Evolutionary conservation across 352 stramenopile species (phyloP).

Genomic region (Phytophthora fragariaefolia): DNA sequence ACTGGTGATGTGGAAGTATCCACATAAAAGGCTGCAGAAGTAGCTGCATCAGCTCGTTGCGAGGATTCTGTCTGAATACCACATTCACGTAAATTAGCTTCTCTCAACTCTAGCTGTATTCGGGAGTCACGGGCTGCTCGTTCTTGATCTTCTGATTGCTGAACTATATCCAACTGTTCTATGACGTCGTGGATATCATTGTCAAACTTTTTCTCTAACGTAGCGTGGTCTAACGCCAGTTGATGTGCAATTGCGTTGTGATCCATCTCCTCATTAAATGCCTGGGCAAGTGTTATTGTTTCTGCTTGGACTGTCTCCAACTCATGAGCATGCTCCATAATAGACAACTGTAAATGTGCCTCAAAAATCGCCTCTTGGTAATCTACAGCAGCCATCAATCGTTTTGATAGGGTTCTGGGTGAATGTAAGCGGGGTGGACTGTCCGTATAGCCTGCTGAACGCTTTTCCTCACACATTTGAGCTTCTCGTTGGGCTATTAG

Average conservation of each 20-base stretch:
- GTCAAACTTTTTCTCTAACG: conserved; percentile 61
- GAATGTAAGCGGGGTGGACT: conserved; percentile 43
- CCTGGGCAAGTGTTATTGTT: conserved; percentile 54
- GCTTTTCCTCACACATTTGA: conserved; percentile 18
- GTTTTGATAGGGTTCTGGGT: conserved; percentile 52
- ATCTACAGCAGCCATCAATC: conserved; percentile 66
- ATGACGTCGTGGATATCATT: conserved; percentile 49
- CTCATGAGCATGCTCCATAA: conserved; percentile 64
- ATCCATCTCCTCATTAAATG: conserved; percentile 78
- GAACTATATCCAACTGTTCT: conserved; percentile 46
- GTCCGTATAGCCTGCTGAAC: conserved; percentile 17
- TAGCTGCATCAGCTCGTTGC: conserved; percentile 42
- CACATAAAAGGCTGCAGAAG: conserved; percentile 43
- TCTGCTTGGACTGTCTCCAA: conserved; percentile 62
- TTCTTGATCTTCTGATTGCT: conserved; percentile 43
- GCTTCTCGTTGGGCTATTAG: conserved; percentile 28
- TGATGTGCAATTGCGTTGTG: conserved; percentile 50
- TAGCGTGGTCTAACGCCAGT: conserved; percentile 53
- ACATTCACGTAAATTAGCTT: conserved; percentile 47
- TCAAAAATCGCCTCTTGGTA: conserved; percentile 74
- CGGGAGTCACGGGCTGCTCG: background rate
- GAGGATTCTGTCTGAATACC: conserved; percentile 58
- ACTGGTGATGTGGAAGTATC: conserved; percentile 45
- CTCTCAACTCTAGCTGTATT: conserved; percentile 35
- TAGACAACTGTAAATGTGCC: conserved; percentile 60